Base-by-base conservation (phyloP, 2,329 filamentous ascomycete genomes). In the Domatiomyces catenatus region DNA sequence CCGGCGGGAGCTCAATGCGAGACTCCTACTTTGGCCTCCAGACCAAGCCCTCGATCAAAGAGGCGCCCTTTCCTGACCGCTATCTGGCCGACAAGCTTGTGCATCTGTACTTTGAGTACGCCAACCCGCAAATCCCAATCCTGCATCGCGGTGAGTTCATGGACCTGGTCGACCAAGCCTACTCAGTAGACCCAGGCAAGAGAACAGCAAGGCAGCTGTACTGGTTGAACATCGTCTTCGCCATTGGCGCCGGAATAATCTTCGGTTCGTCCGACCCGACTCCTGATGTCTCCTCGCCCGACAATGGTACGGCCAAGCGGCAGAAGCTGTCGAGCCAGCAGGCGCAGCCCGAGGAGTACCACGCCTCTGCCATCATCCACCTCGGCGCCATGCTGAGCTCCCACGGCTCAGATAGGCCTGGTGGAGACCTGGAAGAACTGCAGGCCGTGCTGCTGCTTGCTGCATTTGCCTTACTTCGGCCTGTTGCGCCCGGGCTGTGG, bases 1-100 rank as follows among this genome's bases (percentile, higher is more conserved):
- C 75, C 36, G 74, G 76, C 42, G 83, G 81, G 39, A 87, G 86
- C 17, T 87, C 85, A 10, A 92, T 94, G 83, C 79, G 89, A 52
- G 90, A 96, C 67, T 94, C 88, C 0, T 95, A 95, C 72, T 96
- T 96, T 63, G 90, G 90, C n/a, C 71, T 96, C 44, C 88, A 95
- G 60, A 93, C 86, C 2, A 89, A 84, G 60, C 87, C 89, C 1
- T 87, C 81, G 15, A 92, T 95, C 63, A 81, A 85, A 54, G 84
- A 85, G 44, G 89, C 89, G 0, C 75, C 80, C 0, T 95, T 96
- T 59, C 92, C 92, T 0, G 80, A 85, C 55, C 80, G 77, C 56
- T 79, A 84, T 28, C 72, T 94, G 2, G 90, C 81, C 0, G 68
- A 77, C 50, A 77, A 80, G 53, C 74, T 96, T 17, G 81, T 86